phyloP scores from a whole-genome alignment of 2,329 filamentous ascomycete genomes.

The Exophiala aquamarina region DNA sequence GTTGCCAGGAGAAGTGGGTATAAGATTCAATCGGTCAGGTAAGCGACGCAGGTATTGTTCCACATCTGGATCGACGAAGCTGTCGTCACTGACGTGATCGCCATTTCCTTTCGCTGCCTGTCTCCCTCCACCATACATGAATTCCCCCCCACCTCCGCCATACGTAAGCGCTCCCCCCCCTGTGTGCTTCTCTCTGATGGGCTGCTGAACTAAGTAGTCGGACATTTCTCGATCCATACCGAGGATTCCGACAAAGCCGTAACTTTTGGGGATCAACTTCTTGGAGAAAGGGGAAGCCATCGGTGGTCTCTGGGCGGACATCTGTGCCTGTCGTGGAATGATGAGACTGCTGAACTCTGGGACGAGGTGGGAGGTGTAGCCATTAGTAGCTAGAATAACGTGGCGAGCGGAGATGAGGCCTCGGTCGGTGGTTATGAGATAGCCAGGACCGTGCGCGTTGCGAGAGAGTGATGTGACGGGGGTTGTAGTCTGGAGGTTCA shows the following conservation, averaged over 20 bases:
- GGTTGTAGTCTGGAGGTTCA: conserved; percentile 35
- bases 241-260: conserved; percentile 49
- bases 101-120: conserved; percentile 37
- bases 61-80: conserved; percentile 48
- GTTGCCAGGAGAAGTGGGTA: conserved; percentile 32
- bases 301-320: conserved; percentile 46
- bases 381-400: conserved; percentile 80
- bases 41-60: conserved; percentile 41
- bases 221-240: conserved; percentile 58
- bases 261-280: conserved; percentile 28
- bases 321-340: conserved; percentile 68
- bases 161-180: background rate
- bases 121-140: conserved; percentile 64
- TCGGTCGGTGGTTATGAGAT: conserved; percentile 66
- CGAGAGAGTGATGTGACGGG: conserved; percentile 28
- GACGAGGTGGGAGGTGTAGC: conserved; percentile 74
- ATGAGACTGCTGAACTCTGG: conserved; percentile 69
- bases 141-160: conserved; percentile 41
- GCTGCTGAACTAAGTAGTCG: conserved; percentile 66
- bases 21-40: conserved; percentile 40
- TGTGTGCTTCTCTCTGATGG: conserved; percentile 23
- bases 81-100: conserved; percentile 50
- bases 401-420: conserved; percentile 62
- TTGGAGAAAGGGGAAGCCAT: conserved; percentile 22
- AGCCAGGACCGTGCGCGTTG: conserved; percentile 49